A percentile compares a stretch with the other conserved stretches of the same genome.
phyloP scores from a whole-genome alignment of 202 grass and related monocot species.

The Brachypodium distachyon region DNA sequence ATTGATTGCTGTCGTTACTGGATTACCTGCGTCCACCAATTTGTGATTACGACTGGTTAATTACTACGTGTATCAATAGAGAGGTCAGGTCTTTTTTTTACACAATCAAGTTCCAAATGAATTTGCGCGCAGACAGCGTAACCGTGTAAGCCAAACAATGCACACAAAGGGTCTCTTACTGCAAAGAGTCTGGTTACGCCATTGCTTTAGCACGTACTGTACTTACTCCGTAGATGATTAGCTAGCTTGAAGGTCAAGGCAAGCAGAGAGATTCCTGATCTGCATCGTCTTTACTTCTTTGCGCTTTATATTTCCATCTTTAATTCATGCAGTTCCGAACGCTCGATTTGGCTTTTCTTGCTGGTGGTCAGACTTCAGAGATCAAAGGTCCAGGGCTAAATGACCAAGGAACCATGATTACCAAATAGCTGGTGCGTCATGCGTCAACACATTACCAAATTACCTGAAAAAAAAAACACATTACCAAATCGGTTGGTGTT shows the following conservation, averaged over 20 bases:
- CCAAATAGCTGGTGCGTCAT: too few relatives aligned
- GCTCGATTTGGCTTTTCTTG: not conserved
- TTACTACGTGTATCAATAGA: too few relatives aligned
- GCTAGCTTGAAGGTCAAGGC: slow-evolving; percentile 19
- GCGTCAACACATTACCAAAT: too few relatives aligned
- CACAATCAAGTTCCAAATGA: too few relatives aligned
- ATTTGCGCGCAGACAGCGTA: too few relatives aligned
- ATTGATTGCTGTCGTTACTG: not conserved
- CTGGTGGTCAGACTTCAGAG: not conserved
- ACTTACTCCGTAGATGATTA: not conserved
- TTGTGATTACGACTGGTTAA: too few relatives aligned
- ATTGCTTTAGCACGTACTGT: not conserved
- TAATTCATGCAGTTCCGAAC: not conserved
- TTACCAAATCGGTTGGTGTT: not conserved
- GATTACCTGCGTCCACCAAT: too few relatives aligned
- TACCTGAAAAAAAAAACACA: too few relatives aligned
- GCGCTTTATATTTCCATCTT: not conserved
- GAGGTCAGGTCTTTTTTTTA: too few relatives aligned
- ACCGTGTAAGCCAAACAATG: not conserved
- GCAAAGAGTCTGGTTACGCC: too few relatives aligned
- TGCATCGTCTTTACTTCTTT: not conserved
- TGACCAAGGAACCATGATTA: too few relatives aligned
- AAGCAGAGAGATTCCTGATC: not conserved
- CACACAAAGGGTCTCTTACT: not conserved
- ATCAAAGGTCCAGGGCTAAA: not conserved